These are phyloP conservation scores for Teratosphaeria epicoccoides DNA, from an alignment of 2,329 filamentous ascomycete genomes.

Conservation along the genomic window DNA sequence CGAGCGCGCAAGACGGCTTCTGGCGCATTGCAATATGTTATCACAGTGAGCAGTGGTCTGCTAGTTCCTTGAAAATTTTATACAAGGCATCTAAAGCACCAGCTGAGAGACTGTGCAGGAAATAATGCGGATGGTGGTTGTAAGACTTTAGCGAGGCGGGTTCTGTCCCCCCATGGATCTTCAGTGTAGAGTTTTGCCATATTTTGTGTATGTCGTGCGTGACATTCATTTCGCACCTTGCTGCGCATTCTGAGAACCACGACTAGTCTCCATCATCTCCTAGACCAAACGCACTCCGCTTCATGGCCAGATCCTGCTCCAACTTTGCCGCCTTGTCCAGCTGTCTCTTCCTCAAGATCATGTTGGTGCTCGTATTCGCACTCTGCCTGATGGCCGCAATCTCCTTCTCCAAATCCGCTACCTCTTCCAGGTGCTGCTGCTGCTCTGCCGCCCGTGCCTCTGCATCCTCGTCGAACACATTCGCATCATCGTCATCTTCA, in stretches of 20 bases:
- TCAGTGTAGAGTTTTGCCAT: background rate
- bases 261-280: constrained; percentile 13
- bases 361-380: constrained; percentile 32
- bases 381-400: constrained; percentile 31
- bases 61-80: too few species aligned
- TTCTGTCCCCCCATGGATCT: too few species aligned
- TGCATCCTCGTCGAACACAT: constrained; percentile 43
- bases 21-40: too few species aligned
- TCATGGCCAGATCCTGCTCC: constrained; percentile 44
- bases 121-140: too few species aligned
- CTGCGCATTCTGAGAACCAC: too few species aligned
- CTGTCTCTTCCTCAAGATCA: constrained; percentile 41
- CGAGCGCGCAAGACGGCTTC: too few species aligned
- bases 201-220: background rate
- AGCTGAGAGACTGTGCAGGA: too few species aligned
- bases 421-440: constrained; percentile 41
- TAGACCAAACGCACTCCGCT: constrained; percentile 35
- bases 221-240: too few species aligned
- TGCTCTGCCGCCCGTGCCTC: constrained; percentile 37
- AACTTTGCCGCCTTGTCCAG: constrained; percentile 40
- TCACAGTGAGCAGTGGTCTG: too few species aligned
- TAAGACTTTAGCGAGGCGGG: too few species aligned
- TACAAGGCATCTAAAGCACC: too few species aligned
- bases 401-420: constrained; percentile 44
- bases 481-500: constrained; percentile 32